Percentiles rank a stretch among this genome's conserved stretches.
phyloP scores from a whole-genome alignment of 2,329 filamentous ascomycete genomes.

The Colletotrichum lini region DNA sequence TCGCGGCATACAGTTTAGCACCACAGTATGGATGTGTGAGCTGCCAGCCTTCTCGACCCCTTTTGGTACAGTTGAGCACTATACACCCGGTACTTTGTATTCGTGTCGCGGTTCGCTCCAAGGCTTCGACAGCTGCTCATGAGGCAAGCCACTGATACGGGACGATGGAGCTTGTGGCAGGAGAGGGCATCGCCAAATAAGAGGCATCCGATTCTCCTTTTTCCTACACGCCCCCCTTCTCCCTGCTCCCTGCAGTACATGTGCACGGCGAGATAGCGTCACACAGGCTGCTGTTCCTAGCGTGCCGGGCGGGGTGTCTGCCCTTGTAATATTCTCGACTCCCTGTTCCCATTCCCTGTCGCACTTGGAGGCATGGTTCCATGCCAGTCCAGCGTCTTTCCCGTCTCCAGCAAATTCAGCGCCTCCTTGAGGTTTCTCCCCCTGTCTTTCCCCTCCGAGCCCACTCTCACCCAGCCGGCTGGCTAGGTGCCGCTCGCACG shows the following conservation, averaged over 20 bases:
- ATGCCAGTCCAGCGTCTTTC: constrained; percentile 28
- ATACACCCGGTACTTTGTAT: constrained; percentile 14
- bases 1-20: constrained; percentile 34
- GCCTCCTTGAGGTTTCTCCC: constrained; percentile 16
- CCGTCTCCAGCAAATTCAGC: constrained; percentile 34
- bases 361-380: constrained; percentile 22
- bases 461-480: constrained; percentile 36
- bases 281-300: constrained; percentile 41
- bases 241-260: constrained; percentile 41
- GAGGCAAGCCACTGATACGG: constrained; percentile 9
- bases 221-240: constrained; percentile 32
- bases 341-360: constrained; percentile 21
- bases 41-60: background rate
- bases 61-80: background rate
- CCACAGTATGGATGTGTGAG: background rate
- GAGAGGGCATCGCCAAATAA: constrained; percentile 13
- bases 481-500: constrained; percentile 16
- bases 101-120: constrained; percentile 21
- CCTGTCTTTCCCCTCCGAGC: constrained; percentile 21
- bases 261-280: constrained; percentile 37
- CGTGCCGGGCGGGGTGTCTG: constrained; percentile 37
- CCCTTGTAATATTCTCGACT: constrained; percentile 17
- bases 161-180: background rate
- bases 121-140: constrained; percentile 5
- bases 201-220: constrained; percentile 28